Evolutionary conservation across 2,329 filamentous ascomycete species (phyloP), one percentile per base, ranked within the genome.

Genomic region (Fusarium longipes): DNA sequence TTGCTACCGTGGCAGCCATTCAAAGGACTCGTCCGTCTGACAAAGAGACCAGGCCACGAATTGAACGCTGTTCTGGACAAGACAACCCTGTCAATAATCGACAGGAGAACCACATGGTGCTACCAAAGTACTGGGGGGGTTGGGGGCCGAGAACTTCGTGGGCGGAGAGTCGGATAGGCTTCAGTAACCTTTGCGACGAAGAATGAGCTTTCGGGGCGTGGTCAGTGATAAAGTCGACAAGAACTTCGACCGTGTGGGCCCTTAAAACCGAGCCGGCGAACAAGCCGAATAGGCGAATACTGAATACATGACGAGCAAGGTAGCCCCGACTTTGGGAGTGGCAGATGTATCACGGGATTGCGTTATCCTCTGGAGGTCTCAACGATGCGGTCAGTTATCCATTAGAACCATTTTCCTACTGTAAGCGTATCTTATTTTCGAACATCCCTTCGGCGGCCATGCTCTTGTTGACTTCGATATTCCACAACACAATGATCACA

Each of bases 1-100:
- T 62, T 71, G 67, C 66, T 62, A 57, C 63, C 56, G 57, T 64
- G 58, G 66, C 66, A 64, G 67, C 67, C 63, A 66, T 56, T 64
- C 43, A 69, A 51, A 60, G 50, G 62, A 53, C 64, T 56, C 45
- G 57, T 57, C 47, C 44, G 54, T 53, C 65, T 57, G 43, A 56
- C 27, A 36, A 63, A 38, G 39, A 51, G 49, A 65, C 70, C 68
- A 70, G 70, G 70, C 70, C 67, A 70, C 70, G 67, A 73, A 73
- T 73, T 42, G 63, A 45, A 35, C 15, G 18, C 39, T 33, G 33
- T 39, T 15, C 20, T 42, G 47, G n/a, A 32, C 22, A 42, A 33
- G 49, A 49, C 36, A 68, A 54, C 45, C 57, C 59, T 58, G 66
- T 57, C 57, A 25, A 57, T 27, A 60, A 52, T 59, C 33, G 61